A percentile compares a stretch with the other conserved stretches of the same genome.
These are phyloP conservation scores for Erodium maritimum DNA, from an alignment of 345 rosid species.

Conservation along the genomic window DNA sequence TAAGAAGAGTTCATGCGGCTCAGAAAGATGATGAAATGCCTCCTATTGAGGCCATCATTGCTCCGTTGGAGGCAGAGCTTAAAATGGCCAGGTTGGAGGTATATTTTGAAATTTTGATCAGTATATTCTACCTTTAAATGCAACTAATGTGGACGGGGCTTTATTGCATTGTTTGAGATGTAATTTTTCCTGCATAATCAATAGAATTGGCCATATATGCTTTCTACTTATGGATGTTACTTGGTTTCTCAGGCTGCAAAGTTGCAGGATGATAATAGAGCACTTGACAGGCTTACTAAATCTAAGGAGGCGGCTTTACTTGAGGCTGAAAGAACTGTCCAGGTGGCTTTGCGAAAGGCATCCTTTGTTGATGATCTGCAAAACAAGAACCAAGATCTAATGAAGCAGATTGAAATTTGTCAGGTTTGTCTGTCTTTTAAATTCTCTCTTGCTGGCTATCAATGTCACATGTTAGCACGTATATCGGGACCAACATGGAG, in stretches of 20 bases:
- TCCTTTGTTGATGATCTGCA: constrained; percentile 41
- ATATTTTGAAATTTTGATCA: constrained; percentile 3
- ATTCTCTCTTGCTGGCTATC: not conserved
- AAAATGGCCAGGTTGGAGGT: constrained; percentile 39
- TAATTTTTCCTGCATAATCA: not conserved
- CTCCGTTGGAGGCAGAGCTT: constrained; percentile 42
- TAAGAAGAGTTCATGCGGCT: constrained; percentile 44
- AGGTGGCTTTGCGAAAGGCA: constrained; percentile 42
- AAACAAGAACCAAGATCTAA: constrained; percentile 41
- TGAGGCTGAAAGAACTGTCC: constrained; percentile 42
- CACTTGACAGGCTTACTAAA: constrained; percentile 40
- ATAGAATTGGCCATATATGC: not conserved
- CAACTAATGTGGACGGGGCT: not conserved
- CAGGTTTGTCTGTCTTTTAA: constrained; percentile 21
- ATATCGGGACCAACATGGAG: not conserved
- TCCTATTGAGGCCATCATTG: constrained; percentile 41
- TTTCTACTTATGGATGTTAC: constrained; percentile 1
- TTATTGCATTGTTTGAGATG: not conserved
- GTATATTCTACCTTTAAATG: not conserved
- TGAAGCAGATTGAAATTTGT: constrained; percentile 46
- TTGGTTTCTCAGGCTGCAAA: constrained; percentile 20
- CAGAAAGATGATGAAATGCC: constrained; percentile 49
- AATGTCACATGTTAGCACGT: not conserved
- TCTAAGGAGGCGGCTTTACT: constrained; percentile 42
- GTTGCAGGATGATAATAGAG: constrained; percentile 38